phyloP scores from a whole-genome alignment of 208 protist genomes.

The Porcisia deanei region DNA sequence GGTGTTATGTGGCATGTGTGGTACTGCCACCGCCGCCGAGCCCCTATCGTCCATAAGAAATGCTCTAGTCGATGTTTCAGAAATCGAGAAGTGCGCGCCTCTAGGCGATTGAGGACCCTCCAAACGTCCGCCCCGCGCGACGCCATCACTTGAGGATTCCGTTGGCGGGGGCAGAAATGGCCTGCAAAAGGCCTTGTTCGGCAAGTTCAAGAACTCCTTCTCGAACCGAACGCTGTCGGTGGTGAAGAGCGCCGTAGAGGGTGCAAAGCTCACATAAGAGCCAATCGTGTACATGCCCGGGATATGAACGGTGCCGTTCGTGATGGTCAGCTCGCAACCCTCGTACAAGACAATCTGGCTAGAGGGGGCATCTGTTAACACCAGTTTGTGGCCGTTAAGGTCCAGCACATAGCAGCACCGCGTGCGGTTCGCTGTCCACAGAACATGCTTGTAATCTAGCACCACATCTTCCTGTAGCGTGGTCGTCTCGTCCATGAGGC shows the following conservation, averaged over 20 bases:
- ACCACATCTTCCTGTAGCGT: slow-evolving; percentile 50
- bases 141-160: neutral
- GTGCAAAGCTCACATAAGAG: slow-evolving; percentile 83
- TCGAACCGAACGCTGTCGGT: slow-evolving; percentile 56
- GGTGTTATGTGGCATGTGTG: neutral
- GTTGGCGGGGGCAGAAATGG: slow-evolving; percentile 11
- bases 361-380: slow-evolving; percentile 51
- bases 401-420: slow-evolving; percentile 79
- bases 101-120: slow-evolving; percentile 11
- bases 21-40: neutral
- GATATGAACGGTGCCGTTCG: slow-evolving; percentile 81
- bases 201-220: slow-evolving; percentile 56
- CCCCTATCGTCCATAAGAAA: slow-evolving; percentile 8
- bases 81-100: slow-evolving; percentile 4
- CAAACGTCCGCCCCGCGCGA: neutral
- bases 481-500: slow-evolving; percentile 51
- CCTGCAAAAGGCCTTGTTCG: slow-evolving; percentile 32
- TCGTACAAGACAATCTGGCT: slow-evolving; percentile 73
- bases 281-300: slow-evolving; percentile 80
- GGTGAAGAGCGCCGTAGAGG: slow-evolving; percentile 58
- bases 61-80: slow-evolving; percentile 3
- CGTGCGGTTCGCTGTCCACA: slow-evolving; percentile 55
- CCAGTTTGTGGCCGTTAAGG: slow-evolving; percentile 65
- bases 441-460: slow-evolving; percentile 74
- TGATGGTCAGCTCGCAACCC: slow-evolving; percentile 82